These are phyloP conservation scores for Lotmaria passim DNA, from an alignment of 208 protist genomes.

Conservation along the genomic window DNA sequence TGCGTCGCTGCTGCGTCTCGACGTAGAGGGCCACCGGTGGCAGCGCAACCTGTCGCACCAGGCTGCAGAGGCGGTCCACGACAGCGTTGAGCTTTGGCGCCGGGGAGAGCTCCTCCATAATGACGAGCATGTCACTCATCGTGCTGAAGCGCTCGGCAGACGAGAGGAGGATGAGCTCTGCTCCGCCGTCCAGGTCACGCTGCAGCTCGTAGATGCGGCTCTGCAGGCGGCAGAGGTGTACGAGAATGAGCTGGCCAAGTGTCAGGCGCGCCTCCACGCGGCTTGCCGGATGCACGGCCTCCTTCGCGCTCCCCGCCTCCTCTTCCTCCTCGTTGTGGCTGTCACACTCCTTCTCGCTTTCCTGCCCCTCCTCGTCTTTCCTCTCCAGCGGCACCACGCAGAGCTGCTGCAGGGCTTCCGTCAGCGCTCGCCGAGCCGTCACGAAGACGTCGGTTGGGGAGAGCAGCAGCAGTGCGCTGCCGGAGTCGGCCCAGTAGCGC, in stretches of 20 bases:
- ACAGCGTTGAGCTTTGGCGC: not conserved
- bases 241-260: slow-evolving; percentile 63
- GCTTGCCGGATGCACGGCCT: not conserved
- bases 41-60: slow-evolving; percentile 44
- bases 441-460: slow-evolving; percentile 37
- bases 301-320: slow-evolving; percentile 27
- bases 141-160: slow-evolving; percentile 69
- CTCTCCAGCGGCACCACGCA: slow-evolving; percentile 9
- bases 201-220: slow-evolving; percentile 66
- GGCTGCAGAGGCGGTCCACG: slow-evolving; percentile 33
- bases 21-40: slow-evolving; percentile 56
- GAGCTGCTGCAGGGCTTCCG: slow-evolving; percentile 31
- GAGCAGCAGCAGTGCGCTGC: slow-evolving; percentile 34
- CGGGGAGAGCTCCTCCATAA: slow-evolving; percentile 46
- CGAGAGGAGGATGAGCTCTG: slow-evolving; percentile 69
- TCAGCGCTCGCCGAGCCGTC: slow-evolving; percentile 13
- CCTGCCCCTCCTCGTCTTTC: slow-evolving; percentile 13
- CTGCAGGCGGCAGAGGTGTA: slow-evolving; percentile 80
- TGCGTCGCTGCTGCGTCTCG: slow-evolving; percentile 39
- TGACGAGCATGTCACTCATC: slow-evolving; percentile 70
- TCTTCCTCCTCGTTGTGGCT: slow-evolving; percentile 22
- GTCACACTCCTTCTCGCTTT: slow-evolving; percentile 29
- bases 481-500: slow-evolving; percentile 47
- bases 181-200: slow-evolving; percentile 69
- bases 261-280: slow-evolving; percentile 29